Conservation (phyloP, 2,329 filamentous ascomycete genomes). For the Xylaria sp. region DNA sequence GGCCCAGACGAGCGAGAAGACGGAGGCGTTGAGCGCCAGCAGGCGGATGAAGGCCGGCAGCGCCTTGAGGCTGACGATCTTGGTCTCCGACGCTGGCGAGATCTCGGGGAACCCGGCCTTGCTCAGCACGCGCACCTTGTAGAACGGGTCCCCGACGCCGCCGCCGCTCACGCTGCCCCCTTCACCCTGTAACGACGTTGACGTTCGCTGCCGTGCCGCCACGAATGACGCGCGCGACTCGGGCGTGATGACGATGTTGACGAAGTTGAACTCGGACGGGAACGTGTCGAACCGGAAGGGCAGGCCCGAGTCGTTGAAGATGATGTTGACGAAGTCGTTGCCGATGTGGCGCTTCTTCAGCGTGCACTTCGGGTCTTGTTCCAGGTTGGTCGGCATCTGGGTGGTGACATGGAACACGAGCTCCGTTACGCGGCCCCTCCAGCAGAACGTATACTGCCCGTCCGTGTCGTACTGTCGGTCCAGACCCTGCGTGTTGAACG, state of each 20-base stretch:
- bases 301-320: slow-evolving; percentile 94
- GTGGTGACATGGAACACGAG: slow-evolving; percentile 95
- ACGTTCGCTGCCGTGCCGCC: slow-evolving; percentile 49
- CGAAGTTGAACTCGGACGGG: slow-evolving; percentile 92
- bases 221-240: slow-evolving; percentile 79
- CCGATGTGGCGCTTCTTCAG: slow-evolving; percentile 94
- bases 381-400: slow-evolving; percentile 90
- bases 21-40: slow-evolving; percentile 87
- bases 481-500: slow-evolving; percentile 90
- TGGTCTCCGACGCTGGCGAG: slow-evolving; percentile 84
- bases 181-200: too few species aligned
- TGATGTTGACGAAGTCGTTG: slow-evolving; percentile 97
- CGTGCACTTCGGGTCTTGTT: slow-evolving; percentile 74
- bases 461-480: slow-evolving; percentile 78
- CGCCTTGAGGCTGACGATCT: slow-evolving; percentile 82
- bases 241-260: slow-evolving; percentile 94
- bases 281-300: slow-evolving; percentile 91
- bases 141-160: slow-evolving; percentile 62
- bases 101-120: slow-evolving; percentile 89
- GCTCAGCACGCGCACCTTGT: slow-evolving; percentile 86
- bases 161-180: too few species aligned
- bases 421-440: slow-evolving; percentile 93
- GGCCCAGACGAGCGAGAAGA: slow-evolving; percentile 91
- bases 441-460: slow-evolving; percentile 87
- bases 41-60: slow-evolving; percentile 85